Evolutionary conservation across 139 green algal species (phyloP), one percentile per base, ranked within the genome.

Genomic region (Nannochloris sp.): DNA sequence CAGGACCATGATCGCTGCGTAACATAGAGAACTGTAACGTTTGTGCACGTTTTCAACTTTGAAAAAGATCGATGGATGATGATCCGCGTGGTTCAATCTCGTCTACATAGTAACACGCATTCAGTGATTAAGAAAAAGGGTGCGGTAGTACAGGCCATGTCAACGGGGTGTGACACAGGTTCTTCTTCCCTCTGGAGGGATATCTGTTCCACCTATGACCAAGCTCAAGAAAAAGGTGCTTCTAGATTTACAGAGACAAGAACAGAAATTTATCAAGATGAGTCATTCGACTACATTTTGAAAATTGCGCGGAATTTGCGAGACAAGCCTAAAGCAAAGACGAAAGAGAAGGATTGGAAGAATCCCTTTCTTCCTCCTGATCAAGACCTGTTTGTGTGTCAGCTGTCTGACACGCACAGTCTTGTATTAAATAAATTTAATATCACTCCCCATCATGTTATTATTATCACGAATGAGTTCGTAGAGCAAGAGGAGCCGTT

Each of bases 321-420:
- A 18, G 69, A 79, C 56, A 92, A 92, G 67, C 81, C 82, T n/a
- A 82, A 83, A 60, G 12, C 25, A 49, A 21, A 15, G 4, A 27
- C 16, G 19, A 61, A 18, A 19, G 7, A 57, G 64, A 75, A 54
- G 25, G 65, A 69, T 21, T 59, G 64, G 44, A 51, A 40, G 29
- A 94, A 96, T 71, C 88, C 88, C 1, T 96, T 96, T 65, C 61
- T 88, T 24, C 88, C 88, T 0, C 86, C 86, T 16, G 86, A 95
- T 15, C 56, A 74, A 21, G 78, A 70, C 1, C 79, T 96, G 16
- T 87, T 68, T 57, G 88, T 95, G 48, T 43, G 46, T 1, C 64
- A 88, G 53, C 60, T 94, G 44, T 83, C 57, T 10, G 46, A 21
- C 0, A 51, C 57, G 18, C 76, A 83, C 50, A 73, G 62, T 8